Evolutionary conservation across 306 rosid genomes (phyloP).

Genomic region (Corylus heterophylla): DNA sequence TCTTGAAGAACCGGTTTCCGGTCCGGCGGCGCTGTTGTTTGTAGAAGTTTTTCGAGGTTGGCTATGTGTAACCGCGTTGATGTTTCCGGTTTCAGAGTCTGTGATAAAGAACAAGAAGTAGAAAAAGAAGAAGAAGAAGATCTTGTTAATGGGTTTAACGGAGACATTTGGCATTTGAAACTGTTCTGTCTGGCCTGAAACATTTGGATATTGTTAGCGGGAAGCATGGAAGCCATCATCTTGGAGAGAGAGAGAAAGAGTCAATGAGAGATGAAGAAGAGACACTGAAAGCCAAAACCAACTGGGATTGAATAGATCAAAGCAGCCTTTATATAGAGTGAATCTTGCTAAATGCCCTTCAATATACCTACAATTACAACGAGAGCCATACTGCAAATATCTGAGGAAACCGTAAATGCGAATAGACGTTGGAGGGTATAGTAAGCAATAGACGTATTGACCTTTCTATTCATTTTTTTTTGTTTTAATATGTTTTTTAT

Average conservation of each 20-base stretch:
- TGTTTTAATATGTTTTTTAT: too few species aligned
- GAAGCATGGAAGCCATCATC: constrained; percentile 54
- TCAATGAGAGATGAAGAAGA: not conserved
- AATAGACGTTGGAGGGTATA: not conserved
- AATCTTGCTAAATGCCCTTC: not conserved
- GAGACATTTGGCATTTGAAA: constrained; percentile 53
- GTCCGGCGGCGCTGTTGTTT: constrained; percentile 28
- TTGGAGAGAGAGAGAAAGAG: constrained; percentile 11
- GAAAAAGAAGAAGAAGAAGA: constrained; percentile 20
- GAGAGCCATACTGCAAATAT: not conserved
- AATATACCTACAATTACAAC: not conserved
- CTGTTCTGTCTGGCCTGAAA: constrained; percentile 52
- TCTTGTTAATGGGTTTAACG: constrained; percentile 44
- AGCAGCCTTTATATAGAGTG: constrained; percentile 3
- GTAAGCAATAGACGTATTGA: not conserved
- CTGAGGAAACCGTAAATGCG: not conserved
- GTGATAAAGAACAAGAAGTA: constrained; percentile 28
- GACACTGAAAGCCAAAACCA: not conserved
- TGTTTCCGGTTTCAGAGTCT: constrained; percentile 8
- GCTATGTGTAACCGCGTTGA: constrained; percentile 57
- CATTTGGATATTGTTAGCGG: constrained; percentile 42
- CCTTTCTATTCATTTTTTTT: not conserved
- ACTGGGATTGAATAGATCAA: not conserved
- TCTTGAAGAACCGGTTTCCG: constrained; percentile 19
- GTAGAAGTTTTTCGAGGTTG: constrained; percentile 78